Evolutionary conservation across 371 early-diverging fungal species (phyloP), one percentile per base, ranked within the genome.

Genomic region (Mucor irregularis): DNA sequence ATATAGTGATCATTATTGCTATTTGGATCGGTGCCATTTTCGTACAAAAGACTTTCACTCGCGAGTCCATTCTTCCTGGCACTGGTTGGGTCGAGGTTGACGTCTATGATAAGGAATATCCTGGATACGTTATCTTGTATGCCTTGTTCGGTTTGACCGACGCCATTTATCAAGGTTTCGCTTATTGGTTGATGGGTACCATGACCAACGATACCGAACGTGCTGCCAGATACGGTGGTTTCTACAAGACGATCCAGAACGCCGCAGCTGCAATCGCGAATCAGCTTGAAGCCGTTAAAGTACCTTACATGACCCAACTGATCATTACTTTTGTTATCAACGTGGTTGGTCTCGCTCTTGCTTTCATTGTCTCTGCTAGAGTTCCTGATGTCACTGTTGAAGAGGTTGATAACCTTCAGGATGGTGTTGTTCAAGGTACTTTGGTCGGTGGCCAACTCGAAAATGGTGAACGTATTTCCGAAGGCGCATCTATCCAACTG

Each of bases 201-300:
- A n/a, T n/a, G n/a, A n/a, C n/a, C n/a, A n/a, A n/a, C n/a, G n/a
- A n/a, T n/a, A n/a, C n/a, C n/a, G n/a, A n/a, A n/a, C n/a, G n/a
- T n/a, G n/a, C n/a, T n/a, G n/a, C n/a, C n/a, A n/a, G n/a, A n/a
- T n/a, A n/a, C n/a, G n/a, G n/a, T n/a, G n/a, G n/a, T n/a, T n/a
- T n/a, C n/a, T 57, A 75, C 81, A 57, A 73, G 74, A 65, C 61
- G 73, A 50, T 73, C 86, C 91, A 90, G 72, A 84, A 85, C 39
- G 63, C 64, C 22, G 60, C 55, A n/a, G 52, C 52, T 26, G 61
- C 64, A 31, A 55, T 61, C 44, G 61, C 62, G n/a, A 39, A 61
- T 47, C 68, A 68, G 29, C 50, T 68, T 9, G 68, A 68, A 47
- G 68, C 60, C 49, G 66, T 83, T 19, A 56, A 76, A 4, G 48